Evolutionary conservation across 176 grass and related monocot species (phyloP).

Genomic region (Saccharum spontaneum): DNA sequence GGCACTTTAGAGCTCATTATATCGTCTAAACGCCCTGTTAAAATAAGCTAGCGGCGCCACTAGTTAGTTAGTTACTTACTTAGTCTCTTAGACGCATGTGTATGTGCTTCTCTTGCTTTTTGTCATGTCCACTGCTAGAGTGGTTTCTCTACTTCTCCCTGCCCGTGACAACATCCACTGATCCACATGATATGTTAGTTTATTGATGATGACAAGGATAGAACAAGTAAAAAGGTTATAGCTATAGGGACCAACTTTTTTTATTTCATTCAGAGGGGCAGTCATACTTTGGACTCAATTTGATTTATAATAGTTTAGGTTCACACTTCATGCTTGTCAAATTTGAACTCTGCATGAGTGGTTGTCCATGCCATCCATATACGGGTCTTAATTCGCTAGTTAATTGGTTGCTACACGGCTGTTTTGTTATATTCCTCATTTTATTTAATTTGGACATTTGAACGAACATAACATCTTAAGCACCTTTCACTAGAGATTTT

Average conservation of each 20-base stretch:
- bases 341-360: background rate
- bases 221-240: background rate
- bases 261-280: too few relatives aligned
- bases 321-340: background rate
- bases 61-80: background rate
- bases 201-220: background rate
- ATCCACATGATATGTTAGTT: constrained; percentile 1
- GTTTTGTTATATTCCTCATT: too few relatives aligned
- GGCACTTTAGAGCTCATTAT: too few relatives aligned
- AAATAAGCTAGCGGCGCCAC: constrained; percentile 19
- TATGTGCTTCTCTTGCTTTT: background rate
- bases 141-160: background rate
- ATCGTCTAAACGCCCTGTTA: background rate
- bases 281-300: background rate
- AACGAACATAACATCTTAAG: too few relatives aligned
- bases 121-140: background rate
- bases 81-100: background rate
- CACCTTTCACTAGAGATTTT: too few relatives aligned
- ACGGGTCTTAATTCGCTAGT: too few relatives aligned
- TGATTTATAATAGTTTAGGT: constrained; percentile 12
- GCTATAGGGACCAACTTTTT: background rate
- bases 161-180: background rate
- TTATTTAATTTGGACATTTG: too few relatives aligned
- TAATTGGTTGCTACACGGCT: too few relatives aligned
- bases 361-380: too few relatives aligned